Conservation (phyloP, 2,329 filamentous ascomycete species). For the Penicillium sp. region DNA sequence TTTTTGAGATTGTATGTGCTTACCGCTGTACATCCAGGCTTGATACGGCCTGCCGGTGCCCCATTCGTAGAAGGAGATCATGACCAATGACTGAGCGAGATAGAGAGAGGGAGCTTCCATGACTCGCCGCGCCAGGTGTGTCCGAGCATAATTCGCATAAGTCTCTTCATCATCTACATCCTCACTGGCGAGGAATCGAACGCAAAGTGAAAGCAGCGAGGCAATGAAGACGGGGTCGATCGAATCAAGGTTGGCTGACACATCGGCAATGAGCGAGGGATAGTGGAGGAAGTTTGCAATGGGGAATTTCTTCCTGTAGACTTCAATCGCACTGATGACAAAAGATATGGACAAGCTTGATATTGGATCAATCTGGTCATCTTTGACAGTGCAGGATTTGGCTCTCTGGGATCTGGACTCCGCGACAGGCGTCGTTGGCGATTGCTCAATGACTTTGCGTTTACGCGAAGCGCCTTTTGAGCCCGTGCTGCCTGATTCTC, state of each 20-base stretch:
- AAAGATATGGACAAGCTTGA: slow-evolving; percentile 21
- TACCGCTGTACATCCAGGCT: slow-evolving; percentile 37
- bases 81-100: slow-evolving; percentile 33
- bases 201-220: slow-evolving; percentile 30
- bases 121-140: slow-evolving; percentile 25
- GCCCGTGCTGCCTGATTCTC: not conserved
- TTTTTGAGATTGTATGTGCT: not conserved
- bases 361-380: slow-evolving; percentile 16
- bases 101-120: slow-evolving; percentile 31
- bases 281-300: slow-evolving; percentile 35
- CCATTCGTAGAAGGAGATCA: slow-evolving; percentile 35
- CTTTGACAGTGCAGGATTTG: slow-evolving; percentile 2
- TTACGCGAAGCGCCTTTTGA: slow-evolving; percentile 11
- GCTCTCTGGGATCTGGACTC: slow-evolving; percentile 1
- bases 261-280: slow-evolving; percentile 30
- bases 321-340: slow-evolving; percentile 31
- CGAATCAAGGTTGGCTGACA: slow-evolving; percentile 24
- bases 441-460: slow-evolving; percentile 9
- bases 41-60: slow-evolving; percentile 32
- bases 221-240: slow-evolving; percentile 33
- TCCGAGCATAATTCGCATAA: slow-evolving; percentile 31
- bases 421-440: not conserved
- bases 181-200: slow-evolving; percentile 26
- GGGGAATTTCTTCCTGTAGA: slow-evolving; percentile 34
- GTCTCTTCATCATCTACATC: slow-evolving; percentile 22